Evolutionary conservation across 176 grass and related monocot species (phyloP).

Genomic region (Neostapfia colusana): DNA sequence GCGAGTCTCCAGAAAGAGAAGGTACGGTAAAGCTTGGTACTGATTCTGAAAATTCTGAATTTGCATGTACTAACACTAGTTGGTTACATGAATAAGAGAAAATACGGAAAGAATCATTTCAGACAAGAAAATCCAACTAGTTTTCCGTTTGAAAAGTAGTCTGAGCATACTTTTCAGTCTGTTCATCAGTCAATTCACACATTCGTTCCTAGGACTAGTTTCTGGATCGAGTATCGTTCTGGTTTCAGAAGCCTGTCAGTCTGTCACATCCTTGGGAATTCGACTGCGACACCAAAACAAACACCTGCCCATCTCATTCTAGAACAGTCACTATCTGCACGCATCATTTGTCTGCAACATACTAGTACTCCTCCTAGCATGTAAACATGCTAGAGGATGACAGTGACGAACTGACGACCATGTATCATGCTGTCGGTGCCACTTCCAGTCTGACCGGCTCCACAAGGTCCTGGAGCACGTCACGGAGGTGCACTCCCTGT

Average conservation of each 20-base stretch:
- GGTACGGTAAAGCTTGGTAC: slow-evolving; percentile 24
- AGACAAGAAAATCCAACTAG: background rate
- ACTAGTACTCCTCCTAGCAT: background rate
- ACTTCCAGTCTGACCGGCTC: slow-evolving; percentile 39
- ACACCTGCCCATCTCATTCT: background rate
- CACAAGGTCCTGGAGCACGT: slow-evolving; percentile 56
- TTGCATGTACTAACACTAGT: background rate
- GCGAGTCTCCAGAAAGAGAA: slow-evolving; percentile 62
- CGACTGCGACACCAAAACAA: background rate
- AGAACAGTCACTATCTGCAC: background rate
- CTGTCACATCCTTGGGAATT: background rate
- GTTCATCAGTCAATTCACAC: slow-evolving; percentile 34
- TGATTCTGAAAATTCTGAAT: slow-evolving; percentile 20
- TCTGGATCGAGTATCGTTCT: background rate
- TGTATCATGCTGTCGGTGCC: background rate
- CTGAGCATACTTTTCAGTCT: slow-evolving; percentile 5
- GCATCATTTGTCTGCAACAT: background rate
- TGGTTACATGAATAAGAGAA: background rate
- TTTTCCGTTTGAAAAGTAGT: background rate
- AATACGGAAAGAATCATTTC: background rate
- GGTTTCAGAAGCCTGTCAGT: background rate
- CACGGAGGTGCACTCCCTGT: slow-evolving; percentile 64
- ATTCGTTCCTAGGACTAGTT: background rate
- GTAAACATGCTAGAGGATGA: background rate
- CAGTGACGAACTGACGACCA: background rate